These are phyloP conservation scores for Excoecaria agallocha DNA, from an alignment of 345 rosid genomes.

Conservation along the genomic window DNA sequence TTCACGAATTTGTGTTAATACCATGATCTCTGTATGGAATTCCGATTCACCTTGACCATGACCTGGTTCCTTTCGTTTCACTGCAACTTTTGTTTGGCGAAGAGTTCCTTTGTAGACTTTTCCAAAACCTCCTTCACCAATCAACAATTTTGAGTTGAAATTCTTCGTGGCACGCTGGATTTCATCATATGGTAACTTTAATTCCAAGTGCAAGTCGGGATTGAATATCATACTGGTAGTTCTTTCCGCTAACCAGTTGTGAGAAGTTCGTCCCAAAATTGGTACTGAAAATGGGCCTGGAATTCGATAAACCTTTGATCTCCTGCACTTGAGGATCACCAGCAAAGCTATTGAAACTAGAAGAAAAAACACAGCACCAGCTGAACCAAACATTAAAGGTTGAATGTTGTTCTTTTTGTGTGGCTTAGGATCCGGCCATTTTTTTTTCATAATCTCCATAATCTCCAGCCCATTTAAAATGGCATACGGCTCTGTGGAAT, in stretches of 20 bases:
- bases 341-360: conserved; percentile 14
- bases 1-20: conserved; percentile 59
- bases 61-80: conserved; percentile 46
- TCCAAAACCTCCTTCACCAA: conserved; percentile 53
- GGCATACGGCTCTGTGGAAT: not conserved
- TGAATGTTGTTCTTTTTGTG: conserved; percentile 1
- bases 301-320: conserved; percentile 18
- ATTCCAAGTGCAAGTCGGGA: conserved; percentile 31
- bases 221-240: conserved; percentile 12
- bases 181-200: conserved; percentile 37
- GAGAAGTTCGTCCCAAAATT: conserved; percentile 23
- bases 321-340: conserved; percentile 22
- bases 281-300: conserved; percentile 27
- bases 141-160: conserved; percentile 29
- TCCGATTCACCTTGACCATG: conserved; percentile 46
- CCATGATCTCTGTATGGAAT: conserved; percentile 51
- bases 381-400: conserved; percentile 23
- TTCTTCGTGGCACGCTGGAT: conserved; percentile 41
- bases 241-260: not conserved
- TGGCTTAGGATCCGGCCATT: not conserved
- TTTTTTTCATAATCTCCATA: conserved; percentile 34
- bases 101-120: conserved; percentile 43
- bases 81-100: conserved; percentile 40
- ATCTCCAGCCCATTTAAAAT: conserved; percentile 58
- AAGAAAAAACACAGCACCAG: conserved; percentile 2